phyloP scores from a whole-genome alignment of 129 eudicot species.

The Lactuca saligna region DNA sequence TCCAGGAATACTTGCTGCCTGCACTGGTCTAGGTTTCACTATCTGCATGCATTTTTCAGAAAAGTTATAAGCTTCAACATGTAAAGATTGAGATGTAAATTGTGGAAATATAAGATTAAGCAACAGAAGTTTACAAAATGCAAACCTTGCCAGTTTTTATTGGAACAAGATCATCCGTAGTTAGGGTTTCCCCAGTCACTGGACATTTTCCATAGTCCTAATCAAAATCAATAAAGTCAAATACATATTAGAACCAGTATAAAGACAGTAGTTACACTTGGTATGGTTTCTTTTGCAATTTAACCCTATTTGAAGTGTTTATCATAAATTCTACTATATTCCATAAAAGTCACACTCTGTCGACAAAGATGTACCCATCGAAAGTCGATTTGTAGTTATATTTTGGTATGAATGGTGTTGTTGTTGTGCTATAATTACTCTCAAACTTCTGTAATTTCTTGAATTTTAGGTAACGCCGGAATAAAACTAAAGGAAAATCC shows the following conservation, averaged over 20 bases:
- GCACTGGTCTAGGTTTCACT: conserved; percentile 94
- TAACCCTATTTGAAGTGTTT: not conserved
- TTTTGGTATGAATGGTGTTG: not conserved
- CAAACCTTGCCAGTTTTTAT: conserved; percentile 87
- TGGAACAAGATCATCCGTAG: conserved; percentile 78
- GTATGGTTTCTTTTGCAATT: not conserved
- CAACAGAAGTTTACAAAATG: not conserved
- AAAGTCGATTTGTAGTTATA: not conserved
- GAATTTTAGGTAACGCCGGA: not conserved
- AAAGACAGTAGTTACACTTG: not conserved
- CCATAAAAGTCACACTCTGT: not conserved
- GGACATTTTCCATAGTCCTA: conserved; percentile 97
- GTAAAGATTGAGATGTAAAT: not conserved
- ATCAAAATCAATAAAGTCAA: conserved; percentile 21
- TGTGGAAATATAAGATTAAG: not conserved
- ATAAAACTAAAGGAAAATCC: not conserved
- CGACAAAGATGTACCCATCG: not conserved
- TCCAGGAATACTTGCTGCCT: conserved; percentile 99
- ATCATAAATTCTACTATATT: not conserved
- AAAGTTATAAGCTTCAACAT: conserved; percentile 11
- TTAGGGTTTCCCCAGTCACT: conserved; percentile 72
- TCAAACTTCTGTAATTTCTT: not conserved
- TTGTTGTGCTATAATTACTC: not conserved
- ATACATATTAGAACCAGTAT: not conserved
- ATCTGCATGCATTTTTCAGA: conserved; percentile 50